phyloP scores from a whole-genome alignment of 345 rosid species.

The Eutrema yunnanense region DNA sequence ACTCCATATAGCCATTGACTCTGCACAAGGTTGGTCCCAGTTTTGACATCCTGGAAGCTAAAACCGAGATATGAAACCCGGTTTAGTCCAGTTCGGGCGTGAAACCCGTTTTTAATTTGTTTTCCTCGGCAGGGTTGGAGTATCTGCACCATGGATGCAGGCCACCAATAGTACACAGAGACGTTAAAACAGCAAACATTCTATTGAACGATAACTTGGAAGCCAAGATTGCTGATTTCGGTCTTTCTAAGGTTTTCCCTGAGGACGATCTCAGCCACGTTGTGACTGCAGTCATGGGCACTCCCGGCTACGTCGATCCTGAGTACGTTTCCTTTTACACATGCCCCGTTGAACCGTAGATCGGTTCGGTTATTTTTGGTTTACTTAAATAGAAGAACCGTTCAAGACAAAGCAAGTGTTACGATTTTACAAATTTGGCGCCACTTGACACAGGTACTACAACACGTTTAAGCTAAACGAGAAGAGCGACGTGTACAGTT shows the following conservation, averaged over 20 bases:
- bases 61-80: background rate
- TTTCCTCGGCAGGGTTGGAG: slow-evolving; percentile 18
- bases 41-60: too few relatives aligned
- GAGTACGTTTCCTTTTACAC: slow-evolving; percentile 20
- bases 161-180: slow-evolving; percentile 35
- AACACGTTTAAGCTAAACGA: slow-evolving; percentile 35
- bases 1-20: slow-evolving; percentile 47
- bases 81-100: background rate
- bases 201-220: slow-evolving; percentile 34
- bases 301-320: slow-evolving; percentile 37
- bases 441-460: slow-evolving; percentile 23
- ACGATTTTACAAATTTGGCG: background rate
- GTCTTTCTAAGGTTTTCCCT: slow-evolving; percentile 36
- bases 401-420: too few relatives aligned
- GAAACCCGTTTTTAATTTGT: background rate
- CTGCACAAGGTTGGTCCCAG: slow-evolving; percentile 52
- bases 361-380: background rate
- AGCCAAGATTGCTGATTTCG: slow-evolving; percentile 49
- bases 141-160: slow-evolving; percentile 35
- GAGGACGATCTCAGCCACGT: slow-evolving; percentile 33
- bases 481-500: slow-evolving; percentile 57
- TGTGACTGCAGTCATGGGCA: slow-evolving; percentile 36
- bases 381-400: background rate
- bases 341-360: background rate
- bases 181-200: slow-evolving; percentile 35